Evolutionary conservation across 345 rosid species (phyloP).

Genomic region (Raphanus raphanistrum): DNA sequence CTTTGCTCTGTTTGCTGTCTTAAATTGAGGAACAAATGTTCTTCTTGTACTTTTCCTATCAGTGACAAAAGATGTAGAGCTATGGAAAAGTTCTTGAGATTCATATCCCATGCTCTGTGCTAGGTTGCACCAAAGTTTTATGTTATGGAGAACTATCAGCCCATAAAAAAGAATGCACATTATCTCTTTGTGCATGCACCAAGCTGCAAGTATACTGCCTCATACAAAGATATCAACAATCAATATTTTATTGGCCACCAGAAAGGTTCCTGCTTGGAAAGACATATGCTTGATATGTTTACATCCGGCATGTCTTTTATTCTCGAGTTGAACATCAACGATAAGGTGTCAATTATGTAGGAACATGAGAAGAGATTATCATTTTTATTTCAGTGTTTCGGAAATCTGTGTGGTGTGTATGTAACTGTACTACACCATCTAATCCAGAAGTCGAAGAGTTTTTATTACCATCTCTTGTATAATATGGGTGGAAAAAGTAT

Average conservation of each 20-base stretch:
- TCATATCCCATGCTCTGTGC: neutral
- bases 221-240: neutral
- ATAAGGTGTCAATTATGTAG: neutral
- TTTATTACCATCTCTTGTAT: neutral
- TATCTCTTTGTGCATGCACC: neutral
- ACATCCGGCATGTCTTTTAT: neutral
- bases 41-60: neutral
- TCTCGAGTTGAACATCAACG: neutral
- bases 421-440: neutral
- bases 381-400: neutral
- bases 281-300: neutral
- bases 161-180: neutral
- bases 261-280: neutral
- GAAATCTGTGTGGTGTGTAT: neutral
- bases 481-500: neutral
- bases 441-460: neutral
- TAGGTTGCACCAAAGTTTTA: neutral
- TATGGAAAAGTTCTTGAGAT: neutral
- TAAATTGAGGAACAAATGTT: neutral
- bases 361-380: neutral
- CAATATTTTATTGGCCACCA: neutral
- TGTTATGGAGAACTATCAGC: neutral
- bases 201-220: neutral
- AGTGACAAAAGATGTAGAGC: neutral
- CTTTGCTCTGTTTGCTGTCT: neutral